A percentile compares a stretch with the other conserved stretches of the same genome.
phyloP scores from a whole-genome alignment of 345 rosid genomes.

The Acer negundo region DNA sequence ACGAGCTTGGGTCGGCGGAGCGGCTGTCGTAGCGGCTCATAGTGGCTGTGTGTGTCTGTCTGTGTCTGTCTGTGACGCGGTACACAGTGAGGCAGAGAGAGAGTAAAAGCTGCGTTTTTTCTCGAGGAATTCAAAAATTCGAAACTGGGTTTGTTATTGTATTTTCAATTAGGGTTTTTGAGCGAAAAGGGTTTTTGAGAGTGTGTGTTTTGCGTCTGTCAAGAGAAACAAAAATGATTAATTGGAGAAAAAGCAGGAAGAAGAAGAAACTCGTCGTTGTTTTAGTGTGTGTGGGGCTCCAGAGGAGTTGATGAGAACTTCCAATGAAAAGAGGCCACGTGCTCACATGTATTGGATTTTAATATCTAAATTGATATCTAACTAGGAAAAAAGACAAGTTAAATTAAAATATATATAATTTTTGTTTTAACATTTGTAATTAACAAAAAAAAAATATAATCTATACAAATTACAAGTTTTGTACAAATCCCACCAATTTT shows the following conservation, averaged over 20 bases:
- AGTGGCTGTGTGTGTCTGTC: conserved; percentile 7
- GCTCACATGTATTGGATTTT: neutral
- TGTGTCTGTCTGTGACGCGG: neutral
- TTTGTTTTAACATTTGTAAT: too few relatives aligned
- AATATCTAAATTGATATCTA: too few relatives aligned
- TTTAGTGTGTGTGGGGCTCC: neutral
- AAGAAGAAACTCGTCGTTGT: neutral
- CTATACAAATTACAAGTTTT: too few relatives aligned
- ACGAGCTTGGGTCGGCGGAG: conserved; percentile 82
- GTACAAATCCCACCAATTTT: too few relatives aligned
- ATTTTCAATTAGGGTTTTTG: neutral
- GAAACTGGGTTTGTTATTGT: neutral
- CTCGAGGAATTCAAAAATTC: conserved; percentile 12
- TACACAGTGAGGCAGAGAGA: conserved; percentile 9
- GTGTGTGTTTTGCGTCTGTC: neutral
- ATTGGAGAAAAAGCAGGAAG: neutral
- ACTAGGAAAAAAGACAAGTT: too few relatives aligned
- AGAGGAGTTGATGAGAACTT: neutral
- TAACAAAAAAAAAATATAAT: too few relatives aligned
- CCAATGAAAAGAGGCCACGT: neutral
- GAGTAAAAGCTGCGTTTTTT: conserved; percentile 4
- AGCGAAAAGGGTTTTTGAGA: neutral
- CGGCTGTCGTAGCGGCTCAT: conserved; percentile 99
- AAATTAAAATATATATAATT: too few relatives aligned
- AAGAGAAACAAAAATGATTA: too few relatives aligned